Evolutionary conservation across 2,329 filamentous ascomycete genomes (phyloP).

Genomic region (Alternaria gaisen): DNA sequence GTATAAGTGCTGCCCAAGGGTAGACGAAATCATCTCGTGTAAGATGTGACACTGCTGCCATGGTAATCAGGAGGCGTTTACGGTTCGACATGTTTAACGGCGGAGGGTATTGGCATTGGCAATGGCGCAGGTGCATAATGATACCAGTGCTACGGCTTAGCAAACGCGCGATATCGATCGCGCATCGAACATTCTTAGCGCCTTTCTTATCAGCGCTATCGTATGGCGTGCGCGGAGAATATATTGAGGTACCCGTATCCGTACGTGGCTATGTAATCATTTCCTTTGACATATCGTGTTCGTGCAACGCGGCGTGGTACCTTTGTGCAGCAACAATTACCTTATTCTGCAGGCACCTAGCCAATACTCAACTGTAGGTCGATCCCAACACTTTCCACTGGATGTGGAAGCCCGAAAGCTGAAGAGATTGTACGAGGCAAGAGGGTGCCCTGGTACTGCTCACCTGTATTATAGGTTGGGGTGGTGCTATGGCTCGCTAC

Average conservation of each 20-base stretch:
- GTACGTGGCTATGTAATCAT: slow-evolving; percentile 1
- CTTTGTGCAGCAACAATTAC: neutral
- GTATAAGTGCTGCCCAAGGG: neutral
- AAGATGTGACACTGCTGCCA: neutral
- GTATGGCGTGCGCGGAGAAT: neutral
- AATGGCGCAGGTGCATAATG: neutral
- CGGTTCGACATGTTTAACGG: neutral
- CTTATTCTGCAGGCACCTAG: neutral
- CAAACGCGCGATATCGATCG: neutral
- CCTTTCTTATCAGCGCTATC: neutral
- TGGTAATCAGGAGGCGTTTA: neutral
- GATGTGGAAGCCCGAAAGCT: neutral
- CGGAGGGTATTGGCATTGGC: neutral
- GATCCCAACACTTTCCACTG: neutral
- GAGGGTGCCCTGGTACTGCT: neutral
- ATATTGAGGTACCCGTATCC: slow-evolving; percentile 6
- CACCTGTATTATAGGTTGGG: neutral
- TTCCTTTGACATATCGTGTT: slow-evolving; percentile 3
- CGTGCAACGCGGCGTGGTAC: neutral
- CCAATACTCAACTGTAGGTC: too few species aligned
- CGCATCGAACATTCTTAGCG: neutral
- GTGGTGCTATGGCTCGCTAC: neutral
- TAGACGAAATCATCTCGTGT: neutral
- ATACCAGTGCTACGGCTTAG: neutral
- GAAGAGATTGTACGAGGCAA: neutral